Base-by-base conservation (phyloP, 176 grass and related monocot genomes). In the Hordeum vulgare region DNA sequence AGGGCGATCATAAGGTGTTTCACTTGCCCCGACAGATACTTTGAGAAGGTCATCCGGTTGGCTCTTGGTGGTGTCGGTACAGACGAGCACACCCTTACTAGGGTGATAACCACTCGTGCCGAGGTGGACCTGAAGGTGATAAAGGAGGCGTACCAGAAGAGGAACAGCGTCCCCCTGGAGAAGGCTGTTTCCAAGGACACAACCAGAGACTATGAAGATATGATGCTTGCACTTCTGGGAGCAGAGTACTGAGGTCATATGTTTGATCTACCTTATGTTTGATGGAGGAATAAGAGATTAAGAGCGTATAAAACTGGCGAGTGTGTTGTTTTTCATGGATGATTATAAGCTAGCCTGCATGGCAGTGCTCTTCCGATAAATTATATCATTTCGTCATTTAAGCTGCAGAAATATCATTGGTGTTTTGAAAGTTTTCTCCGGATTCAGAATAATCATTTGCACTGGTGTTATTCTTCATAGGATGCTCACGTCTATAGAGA, bases 61-160 rank as follows among this genome's bases (percentile, higher is more conserved):
- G 69, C 93, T 36, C 81, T 99, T 20, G 87, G 87, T 61, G 84
- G 85, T 35, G 6, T 92, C 61, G 91, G 96, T 53, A 99, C 91
- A 17, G 96, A 96, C 25, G 93, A 99, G 79, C 69, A 94, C 72
- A 65, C 80, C 59, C 87, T 98, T 65, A 96, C 96, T 53, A 92
- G 96, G 77, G 44, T 94, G 47, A 90, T 99, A 71, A 76, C 82
- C 18, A 94, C 91, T 20, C 96, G 86, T 1, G 91, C 93, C 20
- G 93, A 96, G 79, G 78, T 96, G 15, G 91, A 96, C 51, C 85
- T 99, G 83, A 94, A 92, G 79, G 57, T 84, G 35, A 96, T 96
- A 61, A 88, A 92, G 63, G 89, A 89, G 65, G 85, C 87, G 6
- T 99, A 99, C 85, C 77, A 87, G 76, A 96, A 96, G 83, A 90